A percentile compares a stretch with the other conserved stretches of the same genome.
These are phyloP conservation scores for Boletus rufocinnamomeus DNA, from an alignment of 768 basidiomycete genomes.

Conservation along the genomic window DNA sequence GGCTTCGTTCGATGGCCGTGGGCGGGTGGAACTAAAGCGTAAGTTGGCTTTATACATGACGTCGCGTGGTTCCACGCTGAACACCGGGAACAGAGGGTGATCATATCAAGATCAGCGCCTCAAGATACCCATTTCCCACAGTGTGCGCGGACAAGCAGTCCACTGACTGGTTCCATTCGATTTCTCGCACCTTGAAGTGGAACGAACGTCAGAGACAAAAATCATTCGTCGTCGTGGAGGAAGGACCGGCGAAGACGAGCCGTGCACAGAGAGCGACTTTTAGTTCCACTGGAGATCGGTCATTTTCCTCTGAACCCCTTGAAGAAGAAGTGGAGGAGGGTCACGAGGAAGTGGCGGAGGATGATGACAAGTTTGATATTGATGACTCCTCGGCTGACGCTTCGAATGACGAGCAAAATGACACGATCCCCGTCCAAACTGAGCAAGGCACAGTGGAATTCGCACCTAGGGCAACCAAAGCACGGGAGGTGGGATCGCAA, in stretches of 20 bases:
- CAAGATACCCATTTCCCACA: slow-evolving; percentile 97
- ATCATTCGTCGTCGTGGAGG: slow-evolving; percentile 97
- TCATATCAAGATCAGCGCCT: slow-evolving; percentile 97
- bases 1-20: slow-evolving; percentile 98
- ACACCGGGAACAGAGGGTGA: slow-evolving; percentile 77
- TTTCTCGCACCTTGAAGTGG: slow-evolving; percentile 97
- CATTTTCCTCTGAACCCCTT: slow-evolving; percentile 22
- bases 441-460: slow-evolving; percentile 18
- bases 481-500: slow-evolving; percentile 27
- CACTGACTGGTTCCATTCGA: slow-evolving; percentile 98
- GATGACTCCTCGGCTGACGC: slow-evolving; percentile 80
- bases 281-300: slow-evolving; percentile 7
- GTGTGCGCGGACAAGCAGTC: slow-evolving; percentile 98
- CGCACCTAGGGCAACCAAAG: slow-evolving; percentile 32
- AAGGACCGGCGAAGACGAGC: slow-evolving; percentile 57
- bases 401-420: slow-evolving; percentile 16
- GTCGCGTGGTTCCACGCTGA: slow-evolving; percentile 10
- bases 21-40: slow-evolving; percentile 95
- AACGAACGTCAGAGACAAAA: slow-evolving; percentile 99
- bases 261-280: slow-evolving; percentile 19
- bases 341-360: slow-evolving; percentile 48
- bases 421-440: slow-evolving; percentile 7
- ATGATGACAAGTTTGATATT: slow-evolving; percentile 88
- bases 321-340: slow-evolving; percentile 47
- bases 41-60: slow-evolving; percentile 34